phyloP scores from a whole-genome alignment of 495 filamentous ascomycete genomes.

The Aspergillus mulundensis region DNA sequence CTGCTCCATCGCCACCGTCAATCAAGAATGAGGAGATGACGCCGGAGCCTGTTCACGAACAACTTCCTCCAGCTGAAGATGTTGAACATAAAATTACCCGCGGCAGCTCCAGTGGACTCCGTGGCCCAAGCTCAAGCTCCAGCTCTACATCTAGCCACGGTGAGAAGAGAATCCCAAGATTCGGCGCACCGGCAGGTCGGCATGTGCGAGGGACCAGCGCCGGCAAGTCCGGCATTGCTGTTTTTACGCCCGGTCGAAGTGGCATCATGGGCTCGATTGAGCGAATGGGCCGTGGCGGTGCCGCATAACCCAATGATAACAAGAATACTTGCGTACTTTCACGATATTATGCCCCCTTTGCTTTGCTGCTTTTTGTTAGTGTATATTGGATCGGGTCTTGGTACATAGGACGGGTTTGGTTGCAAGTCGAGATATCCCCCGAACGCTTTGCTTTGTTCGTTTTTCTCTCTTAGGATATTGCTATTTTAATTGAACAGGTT shows the following conservation, averaged over 20 bases:
- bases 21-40: conserved; percentile 12
- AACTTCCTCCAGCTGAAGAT: conserved; percentile 20
- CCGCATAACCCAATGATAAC: background rate
- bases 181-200: conserved; percentile 26
- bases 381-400: background rate
- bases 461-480: background rate
- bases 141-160: conserved; percentile 3
- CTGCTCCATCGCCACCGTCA: conserved; percentile 7
- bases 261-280: conserved; percentile 71
- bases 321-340: background rate
- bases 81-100: conserved; percentile 23
- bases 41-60: conserved; percentile 5
- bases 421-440: background rate
- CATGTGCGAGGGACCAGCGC: conserved; percentile 39
- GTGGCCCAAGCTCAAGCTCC: conserved; percentile 29
- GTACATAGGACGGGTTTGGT: background rate
- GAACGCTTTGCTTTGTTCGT: background rate
- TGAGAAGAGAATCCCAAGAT: conserved; percentile 34
- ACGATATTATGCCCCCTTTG: background rate
- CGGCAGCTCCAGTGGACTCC: conserved; percentile 29
- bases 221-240: conserved; percentile 40
- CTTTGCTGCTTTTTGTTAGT: background rate
- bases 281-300: conserved; percentile 55
- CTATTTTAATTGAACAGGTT: background rate
- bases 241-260: conserved; percentile 45